Percentiles rank a stretch among this genome's conserved stretches.
Evolutionary conservation across 2,329 filamentous ascomycete genomes (phyloP).

Genomic region (Colletotrichum sp.): DNA sequence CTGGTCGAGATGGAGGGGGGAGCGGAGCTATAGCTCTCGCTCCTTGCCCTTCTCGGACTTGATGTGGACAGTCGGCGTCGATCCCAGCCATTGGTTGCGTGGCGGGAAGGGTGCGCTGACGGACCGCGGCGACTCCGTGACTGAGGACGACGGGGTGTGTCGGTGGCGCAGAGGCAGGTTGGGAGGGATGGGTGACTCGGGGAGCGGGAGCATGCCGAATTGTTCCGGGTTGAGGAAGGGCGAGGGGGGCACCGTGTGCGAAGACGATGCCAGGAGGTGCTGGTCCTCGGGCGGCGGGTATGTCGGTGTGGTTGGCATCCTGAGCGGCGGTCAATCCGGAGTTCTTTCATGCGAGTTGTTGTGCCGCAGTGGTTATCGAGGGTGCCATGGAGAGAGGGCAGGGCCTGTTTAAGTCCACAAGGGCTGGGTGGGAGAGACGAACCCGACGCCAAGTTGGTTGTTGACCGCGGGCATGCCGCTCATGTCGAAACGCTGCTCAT

Average conservation of each 20-base stretch:
- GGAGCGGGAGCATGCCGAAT: constrained; percentile 47
- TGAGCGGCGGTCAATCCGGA: constrained; percentile 62
- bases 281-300: constrained; percentile 50
- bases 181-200: constrained; percentile 48
- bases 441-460: constrained; percentile 59
- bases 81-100: constrained; percentile 1
- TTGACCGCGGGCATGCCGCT: constrained; percentile 44
- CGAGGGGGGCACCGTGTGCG: constrained; percentile 46
- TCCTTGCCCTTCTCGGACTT: constrained; percentile 22
- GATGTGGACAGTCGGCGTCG: not conserved
- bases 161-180: constrained; percentile 37
- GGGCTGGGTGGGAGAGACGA: constrained; percentile 67
- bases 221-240: constrained; percentile 50
- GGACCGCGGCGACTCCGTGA: constrained; percentile 32
- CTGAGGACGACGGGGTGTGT: constrained; percentile 33
- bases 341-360: constrained; percentile 42
- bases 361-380: constrained; percentile 41
- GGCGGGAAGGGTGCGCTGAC: constrained; percentile 21
- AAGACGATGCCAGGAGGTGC: constrained; percentile 36
- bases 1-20: constrained; percentile 33
- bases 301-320: constrained; percentile 52
- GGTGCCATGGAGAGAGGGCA: constrained; percentile 34
- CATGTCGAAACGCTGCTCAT: constrained; percentile 47
- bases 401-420: constrained; percentile 59
- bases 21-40: constrained; percentile 37